phyloP scores from a whole-genome alignment of 345 rosid genomes.

The Eucalyptus regnans region DNA sequence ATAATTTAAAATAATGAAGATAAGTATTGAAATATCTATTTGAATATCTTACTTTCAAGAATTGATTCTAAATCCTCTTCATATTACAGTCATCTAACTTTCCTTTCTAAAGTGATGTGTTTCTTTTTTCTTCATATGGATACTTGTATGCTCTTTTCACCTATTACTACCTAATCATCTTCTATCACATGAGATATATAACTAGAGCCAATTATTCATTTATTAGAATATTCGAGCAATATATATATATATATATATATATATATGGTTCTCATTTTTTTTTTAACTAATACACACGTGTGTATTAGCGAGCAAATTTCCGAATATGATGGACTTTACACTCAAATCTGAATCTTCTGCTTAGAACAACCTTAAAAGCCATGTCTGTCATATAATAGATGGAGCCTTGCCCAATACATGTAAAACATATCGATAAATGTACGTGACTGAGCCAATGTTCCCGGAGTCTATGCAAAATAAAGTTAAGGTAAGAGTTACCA shows the following conservation, averaged over 20 bases:
- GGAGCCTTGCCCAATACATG: too few relatives aligned
- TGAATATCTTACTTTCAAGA: neutral
- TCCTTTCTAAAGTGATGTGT: neutral
- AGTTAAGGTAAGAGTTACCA: too few relatives aligned
- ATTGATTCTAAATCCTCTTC: neutral
- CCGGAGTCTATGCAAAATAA: neutral
- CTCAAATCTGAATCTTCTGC: too few relatives aligned
- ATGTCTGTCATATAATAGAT: too few relatives aligned
- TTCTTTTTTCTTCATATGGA: neutral
- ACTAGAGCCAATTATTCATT: neutral
- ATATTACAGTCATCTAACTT: accelerated
- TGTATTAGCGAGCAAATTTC: too few relatives aligned
- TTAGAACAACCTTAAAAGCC: too few relatives aligned
- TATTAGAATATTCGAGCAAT: accelerated
- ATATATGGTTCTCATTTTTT: too few relatives aligned
- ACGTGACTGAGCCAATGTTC: too few relatives aligned
- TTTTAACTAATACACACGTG: too few relatives aligned
- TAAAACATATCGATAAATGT: too few relatives aligned
- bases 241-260: neutral
- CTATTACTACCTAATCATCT: neutral
- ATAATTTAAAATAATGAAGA: neutral
- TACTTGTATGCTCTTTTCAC: neutral
- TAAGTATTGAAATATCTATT: accelerated
- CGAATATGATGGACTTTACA: neutral
- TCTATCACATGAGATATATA: neutral